Percentiles rank a stretch among this genome's conserved stretches.
These are phyloP conservation scores for Phyllosticta citribraziliensis DNA, from an alignment of 2,329 filamentous ascomycete species.

Conservation along the genomic window DNA sequence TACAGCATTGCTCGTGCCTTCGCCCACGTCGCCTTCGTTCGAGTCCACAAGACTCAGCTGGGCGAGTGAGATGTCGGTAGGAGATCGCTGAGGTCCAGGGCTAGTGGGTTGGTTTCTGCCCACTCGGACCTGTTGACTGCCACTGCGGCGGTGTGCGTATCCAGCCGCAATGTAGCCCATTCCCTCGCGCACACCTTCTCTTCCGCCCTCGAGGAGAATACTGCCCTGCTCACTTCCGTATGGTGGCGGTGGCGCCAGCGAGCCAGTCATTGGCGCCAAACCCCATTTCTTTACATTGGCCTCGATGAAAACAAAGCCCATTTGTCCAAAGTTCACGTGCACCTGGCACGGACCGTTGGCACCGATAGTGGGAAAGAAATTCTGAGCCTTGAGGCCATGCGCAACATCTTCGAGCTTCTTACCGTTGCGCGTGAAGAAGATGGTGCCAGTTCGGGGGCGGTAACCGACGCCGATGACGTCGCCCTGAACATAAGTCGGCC, in stretches of 20 bases:
- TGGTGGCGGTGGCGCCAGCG: constrained; percentile 85
- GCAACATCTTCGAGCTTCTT: constrained; percentile 93
- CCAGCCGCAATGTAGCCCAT: constrained; percentile 39
- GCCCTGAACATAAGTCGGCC: constrained; percentile 76
- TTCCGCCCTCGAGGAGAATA: constrained; percentile 80
- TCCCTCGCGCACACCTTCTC: constrained; percentile 43
- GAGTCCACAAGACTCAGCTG: constrained; percentile 65
- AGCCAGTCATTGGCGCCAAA: constrained; percentile 88
- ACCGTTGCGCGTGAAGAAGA: constrained; percentile 97
- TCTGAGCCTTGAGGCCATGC: constrained; percentile 86
- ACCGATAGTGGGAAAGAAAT: constrained; percentile 96
- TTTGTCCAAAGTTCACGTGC: constrained; percentile 96
- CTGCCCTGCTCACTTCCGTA: constrained; percentile 97
- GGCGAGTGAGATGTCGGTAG: constrained; percentile 90
- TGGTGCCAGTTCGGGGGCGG: constrained; percentile 81
- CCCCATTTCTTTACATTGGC: constrained; percentile 99
- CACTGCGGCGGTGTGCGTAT: constrained; percentile 55
- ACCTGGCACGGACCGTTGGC: constrained; percentile 87
- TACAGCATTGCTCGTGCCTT: constrained; percentile 49
- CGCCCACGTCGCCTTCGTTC: constrained; percentile 54
- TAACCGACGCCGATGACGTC: constrained; percentile 96
- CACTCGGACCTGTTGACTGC: constrained; percentile 69
- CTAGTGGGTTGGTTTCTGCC: constrained; percentile 60
- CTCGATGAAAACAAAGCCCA: constrained; percentile 97
- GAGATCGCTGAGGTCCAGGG: constrained; percentile 79